Conservation (phyloP, 768 basidiomycete genomes). For the Tulasnella sp. region DNA sequence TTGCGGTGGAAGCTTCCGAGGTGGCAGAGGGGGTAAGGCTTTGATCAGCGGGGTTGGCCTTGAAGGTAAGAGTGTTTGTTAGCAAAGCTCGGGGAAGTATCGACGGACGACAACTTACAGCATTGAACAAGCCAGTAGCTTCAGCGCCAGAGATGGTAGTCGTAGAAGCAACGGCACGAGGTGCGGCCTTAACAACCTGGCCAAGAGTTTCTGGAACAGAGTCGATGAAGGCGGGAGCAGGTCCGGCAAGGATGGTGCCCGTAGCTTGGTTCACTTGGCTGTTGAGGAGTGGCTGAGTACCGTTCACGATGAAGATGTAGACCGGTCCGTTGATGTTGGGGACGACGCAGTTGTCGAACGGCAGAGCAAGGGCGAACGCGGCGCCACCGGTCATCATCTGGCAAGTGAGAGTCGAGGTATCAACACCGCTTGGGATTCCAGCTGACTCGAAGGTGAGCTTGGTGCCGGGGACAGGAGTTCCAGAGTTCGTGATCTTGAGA, state of each 20-base stretch:
- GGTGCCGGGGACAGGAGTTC: conserved; percentile 60
- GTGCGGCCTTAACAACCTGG: conserved; percentile 34
- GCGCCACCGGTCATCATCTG: conserved; percentile 74
- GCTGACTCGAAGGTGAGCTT: conserved; percentile 61
- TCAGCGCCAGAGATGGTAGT: conserved; percentile 37
- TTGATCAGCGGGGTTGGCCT: conserved; percentile 1
- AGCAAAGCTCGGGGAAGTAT: background rate
- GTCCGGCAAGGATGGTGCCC: conserved; percentile 66
- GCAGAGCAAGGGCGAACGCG: conserved; percentile 59
- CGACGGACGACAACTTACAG: conserved; percentile 23
- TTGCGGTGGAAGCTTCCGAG: background rate
- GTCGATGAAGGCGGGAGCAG: conserved; percentile 69
- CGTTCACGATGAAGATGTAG: conserved; percentile 68
- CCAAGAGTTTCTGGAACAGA: conserved; percentile 37
- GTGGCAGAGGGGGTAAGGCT: background rate
- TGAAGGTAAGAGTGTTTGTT: background rate
- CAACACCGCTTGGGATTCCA: conserved; percentile 46
- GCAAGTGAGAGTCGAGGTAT: conserved; percentile 54
- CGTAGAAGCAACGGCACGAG: conserved; percentile 27
- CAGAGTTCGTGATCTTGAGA: conserved; percentile 66
- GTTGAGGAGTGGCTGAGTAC: conserved; percentile 64
- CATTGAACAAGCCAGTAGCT: conserved; percentile 39
- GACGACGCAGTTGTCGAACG: conserved; percentile 63
- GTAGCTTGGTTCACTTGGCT: conserved; percentile 61
- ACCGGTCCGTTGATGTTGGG: conserved; percentile 79